These are phyloP conservation scores for Alloascoidea africana DNA, from an alignment of 805 yeast genomes.

Conservation along the genomic window DNA sequence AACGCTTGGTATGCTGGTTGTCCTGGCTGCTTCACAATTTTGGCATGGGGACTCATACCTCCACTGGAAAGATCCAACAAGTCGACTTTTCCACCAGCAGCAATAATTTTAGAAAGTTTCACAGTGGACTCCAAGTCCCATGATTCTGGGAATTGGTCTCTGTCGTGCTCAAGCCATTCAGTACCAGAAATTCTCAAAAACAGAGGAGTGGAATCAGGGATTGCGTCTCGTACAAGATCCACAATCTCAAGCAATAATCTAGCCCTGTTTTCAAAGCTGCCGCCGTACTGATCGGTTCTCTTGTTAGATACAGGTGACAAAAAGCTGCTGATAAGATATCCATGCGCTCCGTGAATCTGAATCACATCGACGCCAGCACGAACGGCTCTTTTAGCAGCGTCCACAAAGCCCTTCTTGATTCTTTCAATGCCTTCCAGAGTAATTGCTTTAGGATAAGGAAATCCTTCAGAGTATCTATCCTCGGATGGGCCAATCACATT, in stretches of 20 bases:
- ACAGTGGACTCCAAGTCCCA: no score
- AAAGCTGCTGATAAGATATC: constrained; percentile 37
- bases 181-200: constrained; percentile 32
- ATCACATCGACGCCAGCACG: constrained; percentile 47
- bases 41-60: constrained; percentile 22
- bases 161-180: constrained; percentile 20
- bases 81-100: no score
- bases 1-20: constrained; percentile 24
- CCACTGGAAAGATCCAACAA: constrained; percentile 44
- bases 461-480: no score
- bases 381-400: constrained; percentile 33
- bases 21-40: constrained; percentile 17
- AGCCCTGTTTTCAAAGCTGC: constrained; percentile 41
- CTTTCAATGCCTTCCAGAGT: constrained; percentile 24
- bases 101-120: no score
- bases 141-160: no score
- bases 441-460: constrained; percentile 25
- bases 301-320: constrained; percentile 28
- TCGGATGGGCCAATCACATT: no score
- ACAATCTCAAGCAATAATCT: constrained; percentile 32
- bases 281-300: constrained; percentile 52
- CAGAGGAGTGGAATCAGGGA: constrained; percentile 28
- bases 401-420: constrained; percentile 25
- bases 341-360: constrained; percentile 54
- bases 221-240: constrained; percentile 25